Evolutionary conservation across 106 monocot species (phyloP), one percentile per base, ranked within the genome.

Genomic region (Gastrodia elata): DNA sequence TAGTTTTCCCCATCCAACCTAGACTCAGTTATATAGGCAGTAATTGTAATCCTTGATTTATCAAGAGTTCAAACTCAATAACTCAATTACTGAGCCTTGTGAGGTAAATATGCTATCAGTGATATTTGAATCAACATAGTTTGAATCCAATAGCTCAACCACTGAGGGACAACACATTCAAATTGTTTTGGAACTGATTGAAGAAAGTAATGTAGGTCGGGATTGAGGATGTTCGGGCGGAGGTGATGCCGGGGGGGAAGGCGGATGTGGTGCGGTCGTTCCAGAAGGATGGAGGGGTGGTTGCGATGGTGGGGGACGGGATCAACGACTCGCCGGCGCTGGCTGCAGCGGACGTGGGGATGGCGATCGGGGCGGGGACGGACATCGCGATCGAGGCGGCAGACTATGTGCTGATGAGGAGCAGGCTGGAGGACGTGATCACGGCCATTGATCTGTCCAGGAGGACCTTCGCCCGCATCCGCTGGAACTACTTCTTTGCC

Each of bases 281-380:
- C 6, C 96, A 97, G 68, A 82, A 74, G 24, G 77, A 83, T 8
- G 96, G 96, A 2, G 72, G 79, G 9, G 57, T 83, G 7, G 96
- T 97, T 2, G 96, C 96, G 7, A 97, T 97, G 96, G 90, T 97
- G 0, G 96, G 96, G 1, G 96, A 97, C 20, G 96, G 96, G 35
- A 97, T 97, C 68, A 97, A 97, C 24, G 96, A 97, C 71, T 97
- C 96, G 13, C 96, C 96, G 0, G 96, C 96, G 11, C 83, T 97
- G 1, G 96, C 83, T 3, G 96, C 86, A 1, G 92, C 96, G 0
- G 89, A 96, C 68, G 85, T 96, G 0, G 95, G 95, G 18, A 96
- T 96, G 85, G 95, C 95, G 8, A 96, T 96, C 15, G 95, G 95
- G 4, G 86, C 92, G 0, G 95, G 95, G 7, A 96, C 95, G 0